Evolutionary conservation across 345 rosid genomes (phyloP).

Genomic region (Streptanthus diversifolius): DNA sequence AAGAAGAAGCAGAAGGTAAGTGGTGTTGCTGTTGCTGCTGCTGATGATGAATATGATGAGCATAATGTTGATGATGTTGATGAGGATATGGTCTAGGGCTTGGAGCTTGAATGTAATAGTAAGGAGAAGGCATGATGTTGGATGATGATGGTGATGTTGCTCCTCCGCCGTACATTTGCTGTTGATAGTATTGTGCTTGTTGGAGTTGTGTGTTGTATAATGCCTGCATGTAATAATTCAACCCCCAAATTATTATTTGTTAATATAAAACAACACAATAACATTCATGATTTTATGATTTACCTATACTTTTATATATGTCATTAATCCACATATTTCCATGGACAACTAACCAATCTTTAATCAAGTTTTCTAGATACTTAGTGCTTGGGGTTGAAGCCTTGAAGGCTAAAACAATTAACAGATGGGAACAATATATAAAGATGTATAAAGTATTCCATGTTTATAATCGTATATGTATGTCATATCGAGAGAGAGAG

Average conservation of each 20-base stretch:
- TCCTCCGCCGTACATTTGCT: conserved; percentile 54
- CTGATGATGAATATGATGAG: conserved; percentile 19
- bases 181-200: conserved; percentile 66
- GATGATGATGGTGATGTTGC: conserved; percentile 36
- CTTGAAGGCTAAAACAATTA: neutral
- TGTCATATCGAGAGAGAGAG: neutral
- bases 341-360: neutral
- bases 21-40: conserved; percentile 26
- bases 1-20: conserved; percentile 32
- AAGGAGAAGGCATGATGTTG: conserved; percentile 38
- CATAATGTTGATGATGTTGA: conserved; percentile 20
- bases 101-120: conserved; percentile 33
- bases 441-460: neutral
- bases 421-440: neutral
- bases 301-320: neutral
- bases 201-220: conserved; percentile 63
- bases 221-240: conserved; percentile 42
- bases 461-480: neutral
- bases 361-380: neutral
- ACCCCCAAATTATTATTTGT: neutral
- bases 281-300: neutral
- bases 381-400: neutral
- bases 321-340: neutral
- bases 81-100: conserved; percentile 32
- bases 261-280: neutral